Conservation (phyloP, 345 rosid species). For the Ceriops tagal region DNA sequence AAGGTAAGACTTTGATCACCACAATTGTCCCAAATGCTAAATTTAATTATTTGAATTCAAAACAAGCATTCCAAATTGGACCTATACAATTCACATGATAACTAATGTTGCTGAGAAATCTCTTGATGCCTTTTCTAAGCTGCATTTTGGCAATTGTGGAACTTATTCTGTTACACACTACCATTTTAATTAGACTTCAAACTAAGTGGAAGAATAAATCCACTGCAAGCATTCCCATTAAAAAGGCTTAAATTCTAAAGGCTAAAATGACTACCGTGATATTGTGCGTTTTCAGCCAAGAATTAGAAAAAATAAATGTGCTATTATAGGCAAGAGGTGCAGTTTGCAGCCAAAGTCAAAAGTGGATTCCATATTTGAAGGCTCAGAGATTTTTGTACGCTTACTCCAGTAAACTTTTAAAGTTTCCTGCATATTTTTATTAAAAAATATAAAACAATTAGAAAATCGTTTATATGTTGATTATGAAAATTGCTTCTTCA, state of each 20-base stretch:
- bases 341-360: too few relatives aligned
- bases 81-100: background rate
- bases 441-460: too few relatives aligned
- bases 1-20: background rate
- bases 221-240: background rate
- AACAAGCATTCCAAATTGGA: background rate
- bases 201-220: conserved; percentile 11
- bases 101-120: background rate
- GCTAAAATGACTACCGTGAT: background rate
- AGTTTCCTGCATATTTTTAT: too few relatives aligned
- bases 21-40: background rate
- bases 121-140: background rate
- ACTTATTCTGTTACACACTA: background rate
- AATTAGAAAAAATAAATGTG: background rate
- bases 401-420: too few relatives aligned
- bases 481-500: too few relatives aligned
- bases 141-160: background rate
- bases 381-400: too few relatives aligned
- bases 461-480: too few relatives aligned
- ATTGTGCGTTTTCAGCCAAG: background rate
- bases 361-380: too few relatives aligned
- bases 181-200: background rate
- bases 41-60: background rate
- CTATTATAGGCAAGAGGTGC: too few relatives aligned
- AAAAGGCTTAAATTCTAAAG: background rate